A percentile compares a stretch with the other conserved stretches of the same genome.
Conservation (phyloP, 257 asterid species). For the Solanum pimpinellifolium region DNA sequence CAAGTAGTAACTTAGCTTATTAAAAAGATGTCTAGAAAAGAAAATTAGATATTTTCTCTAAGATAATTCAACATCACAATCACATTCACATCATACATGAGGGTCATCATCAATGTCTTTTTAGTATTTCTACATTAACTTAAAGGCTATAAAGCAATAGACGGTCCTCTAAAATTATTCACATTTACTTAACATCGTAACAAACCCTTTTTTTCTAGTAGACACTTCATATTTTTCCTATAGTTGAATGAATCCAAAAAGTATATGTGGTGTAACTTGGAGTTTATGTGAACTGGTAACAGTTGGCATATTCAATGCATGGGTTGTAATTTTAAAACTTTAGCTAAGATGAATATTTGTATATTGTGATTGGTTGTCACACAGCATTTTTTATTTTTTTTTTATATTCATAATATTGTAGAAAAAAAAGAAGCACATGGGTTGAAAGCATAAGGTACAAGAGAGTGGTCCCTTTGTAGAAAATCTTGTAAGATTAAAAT, state of each 20-base stretch:
- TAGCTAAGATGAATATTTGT: neutral
- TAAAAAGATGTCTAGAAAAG: neutral
- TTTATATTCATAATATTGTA: constrained; percentile 4
- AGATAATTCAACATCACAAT: neutral
- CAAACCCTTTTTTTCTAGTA: neutral
- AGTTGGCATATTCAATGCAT: neutral
- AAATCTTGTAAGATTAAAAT: constrained; percentile 5
- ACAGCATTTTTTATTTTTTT: no score
- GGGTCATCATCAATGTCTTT: neutral
- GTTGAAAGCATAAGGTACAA: constrained; percentile 16
- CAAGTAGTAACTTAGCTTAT: neutral
- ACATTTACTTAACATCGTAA: neutral
- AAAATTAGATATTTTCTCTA: neutral
- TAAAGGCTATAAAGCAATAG: neutral
- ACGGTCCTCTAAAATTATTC: neutral
- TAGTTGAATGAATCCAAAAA: neutral
- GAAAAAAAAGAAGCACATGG: constrained; percentile 20
- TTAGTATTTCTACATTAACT: neutral
- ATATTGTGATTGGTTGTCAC: neutral
- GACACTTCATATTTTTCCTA: neutral
- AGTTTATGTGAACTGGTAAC: neutral
- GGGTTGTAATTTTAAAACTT: neutral
- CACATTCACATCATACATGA: neutral
- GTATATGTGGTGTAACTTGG: neutral
- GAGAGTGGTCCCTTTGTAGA: constrained; percentile 16